Base-by-base conservation (phyloP, 2,329 filamentous ascomycete species). In the Fusarium denticulatum region DNA sequence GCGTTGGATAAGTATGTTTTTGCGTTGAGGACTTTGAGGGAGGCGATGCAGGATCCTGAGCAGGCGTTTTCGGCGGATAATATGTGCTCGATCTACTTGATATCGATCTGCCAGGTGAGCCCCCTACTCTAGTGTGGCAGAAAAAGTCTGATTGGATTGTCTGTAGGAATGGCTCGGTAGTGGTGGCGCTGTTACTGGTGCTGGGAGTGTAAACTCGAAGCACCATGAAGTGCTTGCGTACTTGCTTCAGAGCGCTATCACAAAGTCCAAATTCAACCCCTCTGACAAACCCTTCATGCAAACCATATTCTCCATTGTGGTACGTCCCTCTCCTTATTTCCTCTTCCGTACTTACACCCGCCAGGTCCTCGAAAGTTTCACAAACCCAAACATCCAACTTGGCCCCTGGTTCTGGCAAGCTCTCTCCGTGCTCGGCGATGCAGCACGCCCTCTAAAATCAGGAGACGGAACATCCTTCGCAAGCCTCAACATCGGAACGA, bases 91-190 rank as follows among this genome's bases (percentile, higher is more conserved):
- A 65, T 70, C 0, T 70, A 70, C 20, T 14, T 70, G 0, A 37
- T 70, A 7, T 63, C 66, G 0, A 70, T 70, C 3, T 70, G 66
- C 1, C 67, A 70, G 34, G 66, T 45, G 2, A 32, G 52, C 16
- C 0, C 0, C 6, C 14, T 53, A 1, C 4, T 6, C 0, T 6
- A 0, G 0, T 2, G 4, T 6, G 9, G 0, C 0, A 1, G 0
- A 28, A 0, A 10, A 7, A 6, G 18, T 10, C 15, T 26, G 6
- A 42, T 3, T 53, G 2, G 43, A 5, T 12, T 10, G 5, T 22
- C 5, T 0, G 0, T 15, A 69, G 67, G 67, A 70, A 50, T 70
- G 60, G 66, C 13, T 70, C n/a, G 67, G 60, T 5, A 45, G 14
- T 34, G n/a, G 10, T 1, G 16, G 9, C 4, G 6, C 10, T 7